Evolutionary conservation across 495 filamentous ascomycete species (phyloP), one percentile per base, ranked within the genome.

Genomic region (Aspergillus haitiensis): DNA sequence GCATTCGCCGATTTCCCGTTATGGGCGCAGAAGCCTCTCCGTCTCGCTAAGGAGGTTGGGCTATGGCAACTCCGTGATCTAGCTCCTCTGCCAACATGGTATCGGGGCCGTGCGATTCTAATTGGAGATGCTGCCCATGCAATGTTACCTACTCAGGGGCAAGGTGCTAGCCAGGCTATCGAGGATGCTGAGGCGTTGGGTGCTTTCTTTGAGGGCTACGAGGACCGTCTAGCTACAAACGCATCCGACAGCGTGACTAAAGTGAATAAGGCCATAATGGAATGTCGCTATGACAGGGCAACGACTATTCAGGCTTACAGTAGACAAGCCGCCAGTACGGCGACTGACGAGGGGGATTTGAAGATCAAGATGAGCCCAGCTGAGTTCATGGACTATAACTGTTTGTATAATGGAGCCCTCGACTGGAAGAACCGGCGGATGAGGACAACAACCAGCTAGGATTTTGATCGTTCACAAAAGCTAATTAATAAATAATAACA

Each of bases 41-140:
- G 53, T 46, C 62, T 57, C 44, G 55, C 55, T 1, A 15, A 63
- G 0, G 37, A 40, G 5, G 18, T 64, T 0, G 54, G 54, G 13
- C 40, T 77, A 0, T 81, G 74, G 75, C 72, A 78, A 53, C 64
- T 79, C 6, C 75, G 72, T n/a, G 78, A 81, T 61, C 40, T 77
- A 51, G 70, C 77, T 36, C 73, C 75, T 0, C 63, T 81, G 3
- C 58, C 59, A 10, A 70, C 52, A 1, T 81, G 75, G 75, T 51
- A 62, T 48, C 49, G 50, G 13, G 77, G 73, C 8, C 70, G 74
- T 4, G 66, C 71, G 5, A 75, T 80, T 34, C 66, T 80, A 15
- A 74, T 78, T 44, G 77, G 76, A 2, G 77, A 80, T 50, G 75
- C 77, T 0, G 76, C 77, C 2, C 77, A 80, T 55, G 72, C 75